Percentiles rank a stretch among this genome's conserved stretches.
Conservation (phyloP, 2,329 filamentous ascomycete genomes). For the Colletotrichum navitas region DNA sequence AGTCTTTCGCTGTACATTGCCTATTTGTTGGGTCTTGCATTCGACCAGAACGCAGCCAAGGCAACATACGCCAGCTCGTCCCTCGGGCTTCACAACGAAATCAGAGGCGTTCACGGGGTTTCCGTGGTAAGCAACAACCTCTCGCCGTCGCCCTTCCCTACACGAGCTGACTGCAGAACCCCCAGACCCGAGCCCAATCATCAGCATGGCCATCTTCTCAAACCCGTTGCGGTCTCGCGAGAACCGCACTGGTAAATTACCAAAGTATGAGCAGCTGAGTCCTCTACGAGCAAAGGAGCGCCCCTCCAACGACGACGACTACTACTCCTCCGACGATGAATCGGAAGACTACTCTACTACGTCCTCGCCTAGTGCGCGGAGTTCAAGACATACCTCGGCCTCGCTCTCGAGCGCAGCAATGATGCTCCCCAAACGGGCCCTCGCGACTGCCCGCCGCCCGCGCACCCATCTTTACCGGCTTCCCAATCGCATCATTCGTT, state of each 20-base stretch:
- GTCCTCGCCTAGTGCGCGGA: slow-evolving; percentile 60
- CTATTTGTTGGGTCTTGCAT: slow-evolving; percentile 6
- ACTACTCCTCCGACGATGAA: slow-evolving; percentile 61
- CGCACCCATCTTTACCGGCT: slow-evolving; percentile 68
- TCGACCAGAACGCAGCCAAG: slow-evolving; percentile 9
- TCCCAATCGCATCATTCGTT: slow-evolving; percentile 80
- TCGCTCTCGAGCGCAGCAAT: slow-evolving; percentile 58
- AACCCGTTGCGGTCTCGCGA: slow-evolving; percentile 63
- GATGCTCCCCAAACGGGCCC: slow-evolving; percentile 58
- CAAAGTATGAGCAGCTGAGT: slow-evolving; percentile 62
- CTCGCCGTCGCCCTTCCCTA: background rate
- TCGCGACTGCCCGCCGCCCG: slow-evolving; percentile 49
- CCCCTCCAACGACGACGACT: slow-evolving; percentile 65
- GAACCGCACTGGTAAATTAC: slow-evolving; percentile 57
- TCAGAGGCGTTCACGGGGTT: slow-evolving; percentile 8
- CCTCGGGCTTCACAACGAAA: slow-evolving; percentile 9
- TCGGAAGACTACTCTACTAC: slow-evolving; percentile 57
- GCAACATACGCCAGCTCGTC: slow-evolving; percentile 8
- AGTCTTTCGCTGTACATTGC: slow-evolving; percentile 13
- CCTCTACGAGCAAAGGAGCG: slow-evolving; percentile 59
- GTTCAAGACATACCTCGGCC: slow-evolving; percentile 67
- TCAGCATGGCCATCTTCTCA: slow-evolving; percentile 63
- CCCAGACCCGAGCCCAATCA: slow-evolving; percentile 33
- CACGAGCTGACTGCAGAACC: slow-evolving; percentile 6
- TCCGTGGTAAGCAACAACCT: slow-evolving; percentile 20